Percentiles rank a stretch among this genome's conserved stretches.
Conservation (phyloP, 2,329 filamentous ascomycete genomes). For the Chalaropsis ovoidea region DNA sequence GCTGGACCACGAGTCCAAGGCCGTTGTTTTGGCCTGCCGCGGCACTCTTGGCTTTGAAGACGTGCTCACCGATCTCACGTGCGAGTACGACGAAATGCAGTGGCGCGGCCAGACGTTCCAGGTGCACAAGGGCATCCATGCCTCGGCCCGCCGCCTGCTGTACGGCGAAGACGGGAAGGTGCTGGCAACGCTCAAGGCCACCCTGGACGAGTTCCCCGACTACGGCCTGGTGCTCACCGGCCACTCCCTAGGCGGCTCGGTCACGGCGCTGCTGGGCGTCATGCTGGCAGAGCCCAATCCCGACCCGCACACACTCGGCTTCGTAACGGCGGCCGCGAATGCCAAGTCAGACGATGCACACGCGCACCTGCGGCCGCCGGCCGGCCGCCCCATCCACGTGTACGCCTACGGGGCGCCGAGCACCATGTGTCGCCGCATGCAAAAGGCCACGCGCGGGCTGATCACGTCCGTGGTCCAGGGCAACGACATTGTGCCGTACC, state of each 20-base stretch:
- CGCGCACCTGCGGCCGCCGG: constrained; percentile 36
- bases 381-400: constrained; percentile 63
- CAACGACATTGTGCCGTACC: constrained; percentile 61
- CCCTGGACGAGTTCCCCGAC: constrained; percentile 54
- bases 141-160: constrained; percentile 56
- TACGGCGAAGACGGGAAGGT: constrained; percentile 59
- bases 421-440: constrained; percentile 59
- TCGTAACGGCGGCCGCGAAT: constrained; percentile 51
- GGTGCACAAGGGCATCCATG: constrained; percentile 65
- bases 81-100: constrained; percentile 56
- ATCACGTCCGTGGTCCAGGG: constrained; percentile 67
- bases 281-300: constrained; percentile 57
- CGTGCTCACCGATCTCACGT: constrained; percentile 62
- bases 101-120: constrained; percentile 57
- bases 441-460: constrained; percentile 59
- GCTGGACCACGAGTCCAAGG: constrained; percentile 59
- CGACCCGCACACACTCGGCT: constrained; percentile 40
- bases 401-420: constrained; percentile 69
- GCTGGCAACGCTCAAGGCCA: constrained; percentile 54
- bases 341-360: constrained; percentile 28
- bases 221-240: constrained; percentile 62
- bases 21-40: constrained; percentile 61
- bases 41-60: constrained; percentile 66
- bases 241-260: constrained; percentile 59
- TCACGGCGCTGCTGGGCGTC: constrained; percentile 59